Conservation (phyloP, 2,329 filamentous ascomycete species). For the Rugonectria rugulosa region DNA sequence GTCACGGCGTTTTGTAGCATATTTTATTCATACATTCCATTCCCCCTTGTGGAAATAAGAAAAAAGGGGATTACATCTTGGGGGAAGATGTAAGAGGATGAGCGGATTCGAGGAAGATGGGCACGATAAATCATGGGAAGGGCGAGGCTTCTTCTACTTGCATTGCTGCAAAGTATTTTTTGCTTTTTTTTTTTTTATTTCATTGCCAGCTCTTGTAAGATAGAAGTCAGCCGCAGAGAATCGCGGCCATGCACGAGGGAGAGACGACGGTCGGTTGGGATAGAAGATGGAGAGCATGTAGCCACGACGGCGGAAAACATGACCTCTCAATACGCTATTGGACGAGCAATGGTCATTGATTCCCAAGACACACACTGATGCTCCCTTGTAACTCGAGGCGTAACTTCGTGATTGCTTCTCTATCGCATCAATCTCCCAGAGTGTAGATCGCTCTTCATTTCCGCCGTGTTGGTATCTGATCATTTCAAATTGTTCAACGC, state of each 20-base stretch:
- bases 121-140: conserved; percentile 8
- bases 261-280: conserved; percentile 6
- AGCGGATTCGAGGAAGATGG: conserved; percentile 2
- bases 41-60: conserved; percentile 12
- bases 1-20: conserved; percentile 39
- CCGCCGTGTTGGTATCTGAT: conserved; percentile 21
- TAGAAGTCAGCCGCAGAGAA: conserved; percentile 3
- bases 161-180: neutral
- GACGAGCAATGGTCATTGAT: conserved; percentile 1
- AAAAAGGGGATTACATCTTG: neutral
- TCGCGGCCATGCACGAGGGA: neutral
- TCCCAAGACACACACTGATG: neutral
- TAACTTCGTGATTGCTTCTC: neutral
- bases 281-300: conserved; percentile 14
- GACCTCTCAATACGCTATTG: neutral
- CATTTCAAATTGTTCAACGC: conserved; percentile 16
- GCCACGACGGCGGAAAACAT: conserved; percentile 1
- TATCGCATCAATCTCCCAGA: neutral
- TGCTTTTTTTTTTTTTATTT: conserved; percentile 4
- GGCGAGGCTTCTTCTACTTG: conserved; percentile 1
- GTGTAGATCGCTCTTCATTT: neutral
- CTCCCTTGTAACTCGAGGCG: neutral
- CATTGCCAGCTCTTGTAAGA: conserved; percentile 12
- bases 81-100: conserved; percentile 1
- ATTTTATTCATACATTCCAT: conserved; percentile 20